phyloP scores from a whole-genome alignment of 768 basidiomycete genomes.

The Galerina marginata region DNA sequence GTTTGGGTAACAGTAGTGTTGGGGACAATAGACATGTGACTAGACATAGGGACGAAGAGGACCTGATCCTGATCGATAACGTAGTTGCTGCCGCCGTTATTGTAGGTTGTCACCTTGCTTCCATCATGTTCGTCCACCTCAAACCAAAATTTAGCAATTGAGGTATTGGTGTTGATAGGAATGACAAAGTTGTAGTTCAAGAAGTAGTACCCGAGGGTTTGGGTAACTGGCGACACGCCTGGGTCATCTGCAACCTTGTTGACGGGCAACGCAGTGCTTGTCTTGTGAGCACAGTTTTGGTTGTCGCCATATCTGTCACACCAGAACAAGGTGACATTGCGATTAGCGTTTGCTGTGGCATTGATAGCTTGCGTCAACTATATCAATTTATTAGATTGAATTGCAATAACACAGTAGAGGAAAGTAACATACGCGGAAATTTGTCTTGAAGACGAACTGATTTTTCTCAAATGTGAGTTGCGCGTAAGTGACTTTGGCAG shows the following conservation, averaged over 20 bases:
- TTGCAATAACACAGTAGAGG: background rate
- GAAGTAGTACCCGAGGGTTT: constrained; percentile 39
- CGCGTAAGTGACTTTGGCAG: constrained; percentile 44
- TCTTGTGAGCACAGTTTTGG: constrained; percentile 37
- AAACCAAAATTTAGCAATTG: constrained; percentile 58
- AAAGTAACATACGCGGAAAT: constrained; percentile 39
- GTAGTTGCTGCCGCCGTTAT: constrained; percentile 51
- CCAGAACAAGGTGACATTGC: constrained; percentile 47
- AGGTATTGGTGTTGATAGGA: constrained; percentile 41
- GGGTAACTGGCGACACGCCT: constrained; percentile 42
- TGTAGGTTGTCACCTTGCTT: constrained; percentile 37
- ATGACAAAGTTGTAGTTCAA: constrained; percentile 51
- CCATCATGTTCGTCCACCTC: constrained; percentile 51
- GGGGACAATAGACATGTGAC: constrained; percentile 30
- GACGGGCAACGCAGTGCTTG: constrained; percentile 37
- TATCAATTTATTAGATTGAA: background rate
- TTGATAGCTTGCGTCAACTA: constrained; percentile 43
- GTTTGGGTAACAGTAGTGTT: constrained; percentile 31
- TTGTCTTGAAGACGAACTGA: constrained; percentile 45
- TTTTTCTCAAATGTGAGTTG: constrained; percentile 42
- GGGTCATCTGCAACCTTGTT: constrained; percentile 36
- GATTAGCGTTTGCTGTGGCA: constrained; percentile 40
- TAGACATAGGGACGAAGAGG: constrained; percentile 47
- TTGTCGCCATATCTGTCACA: constrained; percentile 44
- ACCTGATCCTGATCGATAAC: constrained; percentile 46